Conservation (phyloP, 1,284 basidiomycete species). For the Puccinia brachypodii region DNA sequence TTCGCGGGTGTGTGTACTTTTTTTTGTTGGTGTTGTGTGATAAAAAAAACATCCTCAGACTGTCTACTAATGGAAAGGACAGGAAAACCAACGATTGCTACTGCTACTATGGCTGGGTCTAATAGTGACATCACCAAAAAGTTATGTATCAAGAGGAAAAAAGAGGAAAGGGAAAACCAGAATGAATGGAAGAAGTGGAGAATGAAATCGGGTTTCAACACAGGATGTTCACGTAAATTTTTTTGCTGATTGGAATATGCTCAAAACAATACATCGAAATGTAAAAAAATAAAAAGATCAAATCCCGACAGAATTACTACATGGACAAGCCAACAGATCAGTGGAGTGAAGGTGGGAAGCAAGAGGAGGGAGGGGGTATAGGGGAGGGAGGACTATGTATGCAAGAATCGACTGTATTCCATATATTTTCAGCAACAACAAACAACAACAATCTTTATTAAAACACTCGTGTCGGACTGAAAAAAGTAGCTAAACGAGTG, state of each 20-base stretch:
- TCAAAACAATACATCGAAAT: not conserved
- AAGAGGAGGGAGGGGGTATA: not conserved
- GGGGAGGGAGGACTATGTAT: not conserved
- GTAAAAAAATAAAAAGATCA: too few relatives aligned
- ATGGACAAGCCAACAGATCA: not conserved
- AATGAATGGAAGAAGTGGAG: not conserved
- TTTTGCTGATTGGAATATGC: not conserved
- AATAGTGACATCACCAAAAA: not conserved
- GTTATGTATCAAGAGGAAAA: not conserved
- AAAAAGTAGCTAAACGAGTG: not conserved
- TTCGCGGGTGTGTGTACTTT: not conserved
- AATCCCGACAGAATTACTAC: not conserved
- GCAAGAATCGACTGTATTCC: not conserved
- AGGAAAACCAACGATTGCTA: not conserved
- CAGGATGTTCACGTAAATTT: not conserved
- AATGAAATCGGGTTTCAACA: not conserved
- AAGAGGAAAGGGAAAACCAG: not conserved
- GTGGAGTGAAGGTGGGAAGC: not conserved
- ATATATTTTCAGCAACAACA: conserved; percentile 15
- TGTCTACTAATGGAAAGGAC: not conserved
- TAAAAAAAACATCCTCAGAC: not conserved
- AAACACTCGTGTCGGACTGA: not conserved
- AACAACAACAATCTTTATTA: conserved; percentile 18
- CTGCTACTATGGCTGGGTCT: not conserved
- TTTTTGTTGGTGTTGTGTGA: not conserved